Percentiles rank a stretch among this genome's conserved stretches.
Conservation (phyloP, 768 basidiomycete genomes). For the Lentinula boryana region DNA sequence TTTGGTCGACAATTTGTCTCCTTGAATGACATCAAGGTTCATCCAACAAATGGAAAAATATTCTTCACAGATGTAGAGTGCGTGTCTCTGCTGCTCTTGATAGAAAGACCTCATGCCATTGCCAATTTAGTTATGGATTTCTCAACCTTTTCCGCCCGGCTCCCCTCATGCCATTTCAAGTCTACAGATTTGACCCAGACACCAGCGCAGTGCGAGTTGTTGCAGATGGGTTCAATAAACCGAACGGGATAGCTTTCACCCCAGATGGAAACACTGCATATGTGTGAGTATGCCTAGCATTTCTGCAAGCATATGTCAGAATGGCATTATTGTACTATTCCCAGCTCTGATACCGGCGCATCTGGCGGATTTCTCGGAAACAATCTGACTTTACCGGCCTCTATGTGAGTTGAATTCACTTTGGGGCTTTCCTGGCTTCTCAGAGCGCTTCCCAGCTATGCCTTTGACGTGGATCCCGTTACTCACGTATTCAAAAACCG, state of each 20-base stretch:
- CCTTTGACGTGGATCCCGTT: constrained; percentile 39
- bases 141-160: constrained; percentile 59
- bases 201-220: constrained; percentile 64
- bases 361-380: constrained; percentile 12
- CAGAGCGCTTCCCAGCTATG: constrained; percentile 29
- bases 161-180: constrained; percentile 66
- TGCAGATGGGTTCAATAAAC: constrained; percentile 68
- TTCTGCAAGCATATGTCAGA: background rate
- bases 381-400: constrained; percentile 17
- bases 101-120: background rate
- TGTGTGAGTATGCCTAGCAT: constrained; percentile 27
- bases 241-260: constrained; percentile 74
- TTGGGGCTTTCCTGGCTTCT: background rate
- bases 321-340: background rate
- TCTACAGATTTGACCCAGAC: constrained; percentile 69
- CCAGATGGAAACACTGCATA: constrained; percentile 60
- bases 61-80: constrained; percentile 75
- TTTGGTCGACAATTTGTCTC: constrained; percentile 81
- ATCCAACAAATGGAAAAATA: constrained; percentile 56
- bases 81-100: constrained; percentile 15
- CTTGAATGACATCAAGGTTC: constrained; percentile 71
- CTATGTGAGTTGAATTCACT: constrained; percentile 13
- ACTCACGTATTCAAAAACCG: constrained; percentile 38
- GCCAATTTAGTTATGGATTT: constrained; percentile 49
- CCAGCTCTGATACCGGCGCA: constrained; percentile 18